Evolutionary conservation across 306 rosid genomes (phyloP), one percentile per base, ranked within the genome.

Genomic region (Ormosia emarginata): DNA sequence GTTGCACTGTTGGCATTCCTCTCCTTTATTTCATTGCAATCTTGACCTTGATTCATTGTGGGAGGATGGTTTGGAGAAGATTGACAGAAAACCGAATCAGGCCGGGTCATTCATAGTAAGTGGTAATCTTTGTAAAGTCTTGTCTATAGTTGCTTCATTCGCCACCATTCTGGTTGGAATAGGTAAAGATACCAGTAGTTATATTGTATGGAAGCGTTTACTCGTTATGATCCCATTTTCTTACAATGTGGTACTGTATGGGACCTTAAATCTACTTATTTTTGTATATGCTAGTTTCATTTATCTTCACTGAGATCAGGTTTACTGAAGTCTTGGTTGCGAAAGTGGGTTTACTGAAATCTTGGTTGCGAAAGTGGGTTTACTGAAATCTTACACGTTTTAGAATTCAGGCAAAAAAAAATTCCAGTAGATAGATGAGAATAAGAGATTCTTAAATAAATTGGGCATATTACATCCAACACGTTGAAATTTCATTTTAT

Each of bases 21-120:
- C 86, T 95, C 55, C 91, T 95, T 47, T 95, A 90, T 79, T 44
- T 89, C 74, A 10, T 87, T 8, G 85, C 94, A 18, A 50, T 87
- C 55, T 78, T 86, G 84, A 95, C 92, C 37, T 82, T 93, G 74
- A 67, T 87, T 80, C 89, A 88, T 76, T 93, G 97, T 75, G 97
- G 97, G 74, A 90, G 86, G 90, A 89, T 93, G 91, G 97, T 89
- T 61, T 91, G 97, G 97, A 90, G 93, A 84, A 89, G 94, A 82
- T 78, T 95, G 84, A 86, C 83, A 30, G 98, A 93, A 83, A 87
- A 70, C 69, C 86, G 55, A 75, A 85, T 77, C 73, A 79, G 90
- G 82, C 85, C 59, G 7, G 84, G 57, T 29, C 82, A 41, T 44
- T 83, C 76, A 34, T 86, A 80, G 83, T 75, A 24, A 59, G 50